Conservation (phyloP, 2,329 filamentous ascomycete genomes). For the Hypoxylon sp. region DNA sequence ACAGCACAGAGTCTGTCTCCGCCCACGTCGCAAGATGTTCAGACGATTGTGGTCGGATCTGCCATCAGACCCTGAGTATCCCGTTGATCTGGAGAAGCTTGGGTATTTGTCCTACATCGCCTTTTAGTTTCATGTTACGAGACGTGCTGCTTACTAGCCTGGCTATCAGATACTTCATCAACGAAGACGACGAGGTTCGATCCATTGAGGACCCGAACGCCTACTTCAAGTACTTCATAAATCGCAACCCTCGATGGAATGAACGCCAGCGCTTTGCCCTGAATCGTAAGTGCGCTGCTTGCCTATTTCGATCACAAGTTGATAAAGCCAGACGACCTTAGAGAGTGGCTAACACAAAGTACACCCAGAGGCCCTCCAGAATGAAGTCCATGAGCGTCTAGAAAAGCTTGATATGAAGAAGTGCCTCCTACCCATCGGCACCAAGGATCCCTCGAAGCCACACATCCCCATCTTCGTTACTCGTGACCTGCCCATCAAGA, state of each 20-base stretch:
- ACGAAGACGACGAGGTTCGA: conserved; percentile 76
- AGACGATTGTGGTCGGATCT: conserved; percentile 72
- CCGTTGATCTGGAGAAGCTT: conserved; percentile 70
- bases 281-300: conserved; percentile 63
- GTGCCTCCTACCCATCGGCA: conserved; percentile 67
- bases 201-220: conserved; percentile 70
- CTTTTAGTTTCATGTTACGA: background rate
- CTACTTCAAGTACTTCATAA: conserved; percentile 78
- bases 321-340: too few species aligned
- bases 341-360: background rate
- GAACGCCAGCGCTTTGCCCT: conserved; percentile 76
- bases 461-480: conserved; percentile 74
- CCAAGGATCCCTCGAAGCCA: conserved; percentile 53
- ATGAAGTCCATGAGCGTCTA: conserved; percentile 69
- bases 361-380: conserved; percentile 66
- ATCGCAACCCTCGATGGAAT: conserved; percentile 79
- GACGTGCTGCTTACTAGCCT: background rate
- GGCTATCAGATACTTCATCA: conserved; percentile 72
- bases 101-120: conserved; percentile 62
- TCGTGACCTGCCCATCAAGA: conserved; percentile 60
- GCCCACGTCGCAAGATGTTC: conserved; percentile 70
- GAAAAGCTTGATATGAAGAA: conserved; percentile 65
- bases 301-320: background rate
- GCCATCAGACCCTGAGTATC: conserved; percentile 73
- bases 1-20: background rate